phyloP scores from a whole-genome alignment of 23 red algal genomes.

The Agarophyton chilense region DNA sequence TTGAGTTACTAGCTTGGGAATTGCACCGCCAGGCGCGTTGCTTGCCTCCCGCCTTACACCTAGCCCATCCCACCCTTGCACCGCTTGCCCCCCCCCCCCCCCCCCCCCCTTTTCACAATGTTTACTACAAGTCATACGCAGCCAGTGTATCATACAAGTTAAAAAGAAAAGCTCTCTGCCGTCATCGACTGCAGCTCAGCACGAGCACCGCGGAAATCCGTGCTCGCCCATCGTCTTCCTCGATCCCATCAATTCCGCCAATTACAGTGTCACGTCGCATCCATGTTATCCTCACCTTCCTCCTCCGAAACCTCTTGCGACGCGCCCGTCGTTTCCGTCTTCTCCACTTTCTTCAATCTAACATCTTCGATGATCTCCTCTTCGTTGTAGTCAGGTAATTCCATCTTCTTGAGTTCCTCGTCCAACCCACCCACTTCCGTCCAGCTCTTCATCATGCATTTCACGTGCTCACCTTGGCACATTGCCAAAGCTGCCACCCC shows the following conservation, averaged over 20 bases:
- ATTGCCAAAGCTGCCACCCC: not conserved
- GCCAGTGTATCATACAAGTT: not conserved
- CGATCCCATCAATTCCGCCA: too few relatives aligned
- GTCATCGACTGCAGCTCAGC: not conserved
- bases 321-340: not conserved
- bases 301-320: slow-evolving; percentile 4
- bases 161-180: not conserved
- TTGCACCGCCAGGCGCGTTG: too few relatives aligned
- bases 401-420: not conserved
- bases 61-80: too few relatives aligned
- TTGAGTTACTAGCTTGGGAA: too few relatives aligned
- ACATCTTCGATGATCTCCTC: slow-evolving; percentile 1
- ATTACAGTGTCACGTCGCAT: not conserved
- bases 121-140: not conserved
- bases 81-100: too few relatives aligned
- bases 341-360: not conserved
- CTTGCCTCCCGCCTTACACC: too few relatives aligned
- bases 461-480: not conserved
- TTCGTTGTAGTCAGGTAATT: not conserved
- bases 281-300: slow-evolving; percentile 28
- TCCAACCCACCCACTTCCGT: not conserved
- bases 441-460: not conserved
- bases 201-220: not conserved
- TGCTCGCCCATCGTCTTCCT: too few relatives aligned
- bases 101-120: not conserved